Base-by-base conservation (phyloP, 2,329 filamentous ascomycete species). In the Xylariaceae sp. region DNA sequence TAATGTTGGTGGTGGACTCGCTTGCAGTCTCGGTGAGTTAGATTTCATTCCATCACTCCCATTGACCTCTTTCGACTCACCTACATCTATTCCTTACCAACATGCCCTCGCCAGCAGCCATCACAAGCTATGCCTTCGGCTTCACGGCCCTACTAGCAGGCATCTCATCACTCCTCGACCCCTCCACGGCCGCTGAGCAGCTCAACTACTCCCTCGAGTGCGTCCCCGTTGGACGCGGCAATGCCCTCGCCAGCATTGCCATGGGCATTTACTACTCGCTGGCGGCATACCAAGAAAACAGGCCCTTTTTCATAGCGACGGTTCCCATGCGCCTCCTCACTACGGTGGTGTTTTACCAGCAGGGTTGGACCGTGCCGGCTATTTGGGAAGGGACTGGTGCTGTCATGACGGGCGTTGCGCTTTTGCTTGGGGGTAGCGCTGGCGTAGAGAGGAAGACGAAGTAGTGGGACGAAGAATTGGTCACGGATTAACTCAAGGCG, bases 231-330 rank as follows among this genome's bases (percentile, higher is more conserved):
- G 62, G 53, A 2, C 62, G 66, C 56, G 63, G 63, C 13, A 66
- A 65, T 55, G 53, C 55, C 13, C 65, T 72, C 3, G 71, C 69
- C 9, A 69, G 69, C 41, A 62, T 72, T 15, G 70, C 68, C 13
- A 73, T 72, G 69, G 68, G 70, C 47, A 61, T 73, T 30, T 73
- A 73, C 58, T 73, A 73, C 57, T 61, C 61, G 4, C 61, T 73
- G 7, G 69, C 68, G 15, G 70, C 67, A 8, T 71, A 68, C 48
- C 71, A 73, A 58, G 66, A 73, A 54, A 73, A 73, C 61, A 55
- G 59, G 5, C 56, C 59, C 10, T 73, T 73, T 63, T 71, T 72
- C 52, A 53, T 53, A 23, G 59, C 66, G n/a, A 72, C 69, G 1
- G 65, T 73, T 23, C 70, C 70, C 7, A 73, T 73, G 71, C 67